Base-by-base conservation (phyloP, 2,329 filamentous ascomycete genomes). In the Intubia oerlemansii region DNA sequence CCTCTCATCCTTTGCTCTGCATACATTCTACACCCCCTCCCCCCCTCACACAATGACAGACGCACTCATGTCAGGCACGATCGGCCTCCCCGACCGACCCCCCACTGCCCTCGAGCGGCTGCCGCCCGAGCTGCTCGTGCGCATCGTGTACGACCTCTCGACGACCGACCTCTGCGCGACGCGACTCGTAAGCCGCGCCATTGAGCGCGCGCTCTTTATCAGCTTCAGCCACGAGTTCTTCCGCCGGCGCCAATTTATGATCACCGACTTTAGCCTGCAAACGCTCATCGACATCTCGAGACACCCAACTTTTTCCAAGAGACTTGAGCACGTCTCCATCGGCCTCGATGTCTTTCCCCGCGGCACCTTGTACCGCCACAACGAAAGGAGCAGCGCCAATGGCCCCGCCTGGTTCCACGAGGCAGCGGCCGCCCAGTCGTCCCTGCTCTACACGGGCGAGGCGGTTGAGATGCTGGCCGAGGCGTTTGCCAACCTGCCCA, bases 191-290 rank as follows among this genome's bases (percentile, higher is more conserved):
- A 71, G 66, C 49, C 64, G 57, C 31, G 43, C 51, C 12, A 41
- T 69, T 10, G 67, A 75, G 41, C 46, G 46, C 13, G 48, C 52
- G 2, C 49, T 73, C 10, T 64, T 65, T 44, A 50, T 56, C 27
- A 52, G 51, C 19, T 76, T 75, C 38, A 52, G 59, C 17, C 50
- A 50, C 15, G 67, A 73, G 36, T 77, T 71, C 51, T 77, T 78
- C 46, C 53, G 50, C 28, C 67, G 66, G 43, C 65, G 62, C 39
- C 68, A 75, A 41, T 77, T 75, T 46, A 69, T 72, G 61, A 41
- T 73, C 30, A 59, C 58, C 2, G 50, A 62, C 19, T 46, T 53
- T 37, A 74, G 68, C 38, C 48, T 74, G 8, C 53, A 61, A 29
- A 51, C 58, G 0, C 50, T 73, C 9, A 36, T 60, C 44, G 50